Conservation (phyloP, 805 yeast species). For the Nakazawaea wyomingensis region DNA sequence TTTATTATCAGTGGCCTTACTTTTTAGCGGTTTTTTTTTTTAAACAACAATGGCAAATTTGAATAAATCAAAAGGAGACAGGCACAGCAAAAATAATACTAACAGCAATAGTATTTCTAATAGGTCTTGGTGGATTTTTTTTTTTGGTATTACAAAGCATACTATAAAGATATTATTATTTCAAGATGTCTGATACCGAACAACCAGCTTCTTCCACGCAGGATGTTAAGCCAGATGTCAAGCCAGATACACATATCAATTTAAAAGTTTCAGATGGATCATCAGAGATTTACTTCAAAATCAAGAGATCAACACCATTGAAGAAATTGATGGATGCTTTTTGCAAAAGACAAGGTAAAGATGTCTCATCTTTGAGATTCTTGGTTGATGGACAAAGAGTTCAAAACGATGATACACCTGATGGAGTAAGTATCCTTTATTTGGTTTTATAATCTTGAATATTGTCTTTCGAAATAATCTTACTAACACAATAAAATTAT, state of each 20-base stretch:
- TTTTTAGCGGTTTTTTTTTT: no score
- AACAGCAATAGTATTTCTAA: no score
- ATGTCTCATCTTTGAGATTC: constrained; percentile 76
- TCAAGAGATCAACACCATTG: constrained; percentile 87
- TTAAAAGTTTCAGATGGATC: constrained; percentile 91
- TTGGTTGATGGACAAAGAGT: constrained; percentile 91
- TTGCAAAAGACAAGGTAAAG: constrained; percentile 95
- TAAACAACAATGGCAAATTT: no score
- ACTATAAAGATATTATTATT: neutral
- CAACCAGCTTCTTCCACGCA: constrained; percentile 33
- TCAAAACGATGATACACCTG: constrained; percentile 86
- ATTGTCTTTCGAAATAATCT: neutral
- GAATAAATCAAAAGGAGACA: no score
- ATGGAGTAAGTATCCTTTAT: constrained; percentile 45
- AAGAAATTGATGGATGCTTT: constrained; percentile 96
- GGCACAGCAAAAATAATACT: neutral
- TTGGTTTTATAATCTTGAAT: neutral
- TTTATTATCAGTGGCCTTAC: no score
- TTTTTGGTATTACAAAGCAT: no score
- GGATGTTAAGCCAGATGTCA: constrained; percentile 52
- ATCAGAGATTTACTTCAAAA: constrained; percentile 92
- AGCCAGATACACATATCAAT: constrained; percentile 71
- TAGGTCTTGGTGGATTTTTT: no score
- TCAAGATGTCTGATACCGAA: constrained; percentile 25
- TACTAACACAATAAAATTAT: neutral